Conservation (phyloP, 2,329 filamentous ascomycete genomes). For the Epichloe bromicola region DNA sequence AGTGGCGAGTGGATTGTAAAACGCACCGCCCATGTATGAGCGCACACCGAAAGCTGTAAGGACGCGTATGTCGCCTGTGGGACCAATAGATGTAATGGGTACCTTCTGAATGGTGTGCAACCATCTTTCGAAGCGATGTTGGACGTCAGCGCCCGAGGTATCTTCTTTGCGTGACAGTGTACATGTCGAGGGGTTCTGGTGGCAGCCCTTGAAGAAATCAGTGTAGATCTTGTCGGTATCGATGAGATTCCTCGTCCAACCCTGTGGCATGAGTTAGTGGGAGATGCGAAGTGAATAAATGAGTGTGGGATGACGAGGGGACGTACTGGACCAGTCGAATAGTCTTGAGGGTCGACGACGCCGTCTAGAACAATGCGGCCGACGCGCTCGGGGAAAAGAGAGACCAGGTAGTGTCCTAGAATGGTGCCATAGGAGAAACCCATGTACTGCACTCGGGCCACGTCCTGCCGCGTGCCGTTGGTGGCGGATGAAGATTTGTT, state of each 20-base stretch:
- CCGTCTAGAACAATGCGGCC: slow-evolving; percentile 25
- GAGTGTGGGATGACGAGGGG: neutral
- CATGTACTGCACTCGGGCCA: slow-evolving; percentile 28
- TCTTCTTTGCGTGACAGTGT: slow-evolving; percentile 3
- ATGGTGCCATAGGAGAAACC: slow-evolving; percentile 29
- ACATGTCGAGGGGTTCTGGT: slow-evolving; percentile 8
- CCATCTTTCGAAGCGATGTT: slow-evolving; percentile 14
- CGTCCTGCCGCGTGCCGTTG: neutral
- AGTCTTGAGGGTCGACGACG: slow-evolving; percentile 16
- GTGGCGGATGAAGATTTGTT: neutral
- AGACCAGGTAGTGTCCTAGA: slow-evolving; percentile 12
- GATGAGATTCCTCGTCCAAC: slow-evolving; percentile 18
- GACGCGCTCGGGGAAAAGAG: slow-evolving; percentile 16
- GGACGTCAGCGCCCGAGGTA: slow-evolving; percentile 3
- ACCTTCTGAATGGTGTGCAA: slow-evolving; percentile 10
- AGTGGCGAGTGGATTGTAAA: slow-evolving; percentile 17
- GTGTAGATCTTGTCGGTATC: slow-evolving; percentile 19
- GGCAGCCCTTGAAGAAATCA: slow-evolving; percentile 20
- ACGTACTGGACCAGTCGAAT: slow-evolving; percentile 18
- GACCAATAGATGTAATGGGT: slow-evolving; percentile 12
- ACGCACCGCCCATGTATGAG: slow-evolving; percentile 10
- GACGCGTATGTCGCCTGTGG: slow-evolving; percentile 7
- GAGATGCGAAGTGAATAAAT: neutral
- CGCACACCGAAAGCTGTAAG: slow-evolving; percentile 13
- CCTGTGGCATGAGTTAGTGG: slow-evolving; percentile 1